Conservation (phyloP, 192 early-diverging fungal species). For the Coemansia sp. region DNA sequence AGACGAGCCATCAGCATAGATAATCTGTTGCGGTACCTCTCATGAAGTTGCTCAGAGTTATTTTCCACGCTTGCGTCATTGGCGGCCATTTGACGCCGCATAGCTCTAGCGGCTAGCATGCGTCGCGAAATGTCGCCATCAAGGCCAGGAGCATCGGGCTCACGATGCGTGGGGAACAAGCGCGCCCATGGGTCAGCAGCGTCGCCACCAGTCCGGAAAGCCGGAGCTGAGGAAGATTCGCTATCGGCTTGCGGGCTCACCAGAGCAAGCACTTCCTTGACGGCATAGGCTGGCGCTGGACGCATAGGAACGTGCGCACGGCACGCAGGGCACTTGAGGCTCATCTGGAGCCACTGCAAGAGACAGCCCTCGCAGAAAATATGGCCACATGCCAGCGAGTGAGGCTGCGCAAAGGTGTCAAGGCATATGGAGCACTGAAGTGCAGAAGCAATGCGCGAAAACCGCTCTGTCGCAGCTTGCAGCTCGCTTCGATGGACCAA, state of each 20-base stretch:
- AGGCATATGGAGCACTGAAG: conserved; percentile 49
- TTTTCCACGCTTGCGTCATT: not conserved
- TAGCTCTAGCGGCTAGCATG: not conserved
- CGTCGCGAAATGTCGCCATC: not conserved
- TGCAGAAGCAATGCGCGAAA: conserved; percentile 16
- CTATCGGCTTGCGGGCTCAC: not conserved
- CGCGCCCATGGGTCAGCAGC: conserved; percentile 17
- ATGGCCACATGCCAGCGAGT: conserved; percentile 49
- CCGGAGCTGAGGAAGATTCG: not conserved
- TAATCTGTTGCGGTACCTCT: not conserved
- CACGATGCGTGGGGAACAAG: conserved; percentile 12
- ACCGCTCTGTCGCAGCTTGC: not conserved
- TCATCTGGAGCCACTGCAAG: conserved; percentile 34
- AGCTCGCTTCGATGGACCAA: conserved; percentile 23
- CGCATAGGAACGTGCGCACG: conserved; percentile 25
- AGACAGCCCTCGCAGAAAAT: conserved; percentile 46
- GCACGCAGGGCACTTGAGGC: conserved; percentile 41
- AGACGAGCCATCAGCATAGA: not conserved
- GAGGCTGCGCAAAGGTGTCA: conserved; percentile 35
- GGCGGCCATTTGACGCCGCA: not conserved
- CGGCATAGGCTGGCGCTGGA: conserved; percentile 21
- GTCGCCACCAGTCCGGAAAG: not conserved
- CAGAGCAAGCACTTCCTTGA: conserved; percentile 26
- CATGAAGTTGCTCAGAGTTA: not conserved
- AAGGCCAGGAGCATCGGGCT: not conserved